Evolutionary conservation across 176 grass and related monocot genomes (phyloP).

Genomic region (Hyparrhenia diplandra): DNA sequence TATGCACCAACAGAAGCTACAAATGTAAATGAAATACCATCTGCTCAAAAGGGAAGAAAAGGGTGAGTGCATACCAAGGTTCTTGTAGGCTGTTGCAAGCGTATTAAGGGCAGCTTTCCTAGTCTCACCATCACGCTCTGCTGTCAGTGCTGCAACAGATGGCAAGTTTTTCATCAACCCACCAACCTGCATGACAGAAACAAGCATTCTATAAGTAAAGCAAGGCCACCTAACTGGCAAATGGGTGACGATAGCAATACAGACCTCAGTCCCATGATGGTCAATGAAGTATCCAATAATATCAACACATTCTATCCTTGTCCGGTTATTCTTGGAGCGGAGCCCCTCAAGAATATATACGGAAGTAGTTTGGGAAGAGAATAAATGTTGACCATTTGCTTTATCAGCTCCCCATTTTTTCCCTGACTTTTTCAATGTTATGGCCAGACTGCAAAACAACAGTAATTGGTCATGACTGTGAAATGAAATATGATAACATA

Average conservation of each 20-base stretch:
- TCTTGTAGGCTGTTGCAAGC: conserved; percentile 95
- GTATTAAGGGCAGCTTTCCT: conserved; percentile 97
- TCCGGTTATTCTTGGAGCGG: conserved; percentile 95
- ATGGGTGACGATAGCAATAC: neutral
- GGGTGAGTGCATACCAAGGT: conserved; percentile 50
- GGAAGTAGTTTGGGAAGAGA: conserved; percentile 84
- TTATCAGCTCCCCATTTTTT: conserved; percentile 95
- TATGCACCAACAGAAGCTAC: neutral
- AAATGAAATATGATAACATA: neutral
- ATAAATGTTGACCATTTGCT: conserved; percentile 82
- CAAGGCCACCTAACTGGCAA: neutral
- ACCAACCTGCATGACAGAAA: conserved; percentile 67
- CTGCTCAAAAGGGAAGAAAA: neutral
- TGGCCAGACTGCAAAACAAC: conserved; percentile 75
- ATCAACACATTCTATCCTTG: conserved; percentile 96
- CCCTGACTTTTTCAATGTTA: conserved; percentile 97
- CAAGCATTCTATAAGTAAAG: neutral
- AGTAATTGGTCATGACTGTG: neutral
- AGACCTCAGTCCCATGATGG: conserved; percentile 80
- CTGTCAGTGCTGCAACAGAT: conserved; percentile 80
- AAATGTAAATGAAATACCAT: neutral
- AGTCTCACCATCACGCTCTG: conserved; percentile 94
- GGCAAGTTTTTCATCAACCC: conserved; percentile 96
- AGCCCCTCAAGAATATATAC: conserved; percentile 89
- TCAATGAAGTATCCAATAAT: conserved; percentile 92